A percentile compares a stretch with the other conserved stretches of the same genome.
Conservation (phyloP, 805 yeast genomes). For the Metschnikowia peoriensis region DNA sequence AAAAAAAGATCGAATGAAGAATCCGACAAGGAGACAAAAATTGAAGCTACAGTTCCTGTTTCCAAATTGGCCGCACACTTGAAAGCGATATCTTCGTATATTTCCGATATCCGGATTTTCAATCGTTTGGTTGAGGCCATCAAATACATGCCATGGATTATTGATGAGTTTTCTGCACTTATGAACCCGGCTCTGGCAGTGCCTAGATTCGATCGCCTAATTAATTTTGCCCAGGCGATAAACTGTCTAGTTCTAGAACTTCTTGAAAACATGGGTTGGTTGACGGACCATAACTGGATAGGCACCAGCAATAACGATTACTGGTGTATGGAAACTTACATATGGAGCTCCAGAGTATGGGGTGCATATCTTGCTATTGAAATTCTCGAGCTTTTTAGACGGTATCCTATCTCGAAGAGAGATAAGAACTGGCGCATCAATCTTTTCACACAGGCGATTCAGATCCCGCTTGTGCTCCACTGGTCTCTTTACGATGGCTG, state of each 20-base stretch:
- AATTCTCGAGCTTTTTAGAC: conserved; percentile 39
- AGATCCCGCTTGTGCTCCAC: conserved; percentile 42
- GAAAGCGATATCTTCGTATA: conserved; percentile 34
- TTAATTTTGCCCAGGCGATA: conserved; percentile 39
- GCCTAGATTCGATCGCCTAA: conserved; percentile 30
- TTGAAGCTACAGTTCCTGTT: neutral
- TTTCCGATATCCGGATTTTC: conserved; percentile 42
- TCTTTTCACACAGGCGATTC: conserved; percentile 37
- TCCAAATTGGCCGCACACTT: conserved; percentile 35
- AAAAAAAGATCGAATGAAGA: neutral
- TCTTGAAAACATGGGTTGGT: conserved; percentile 45
- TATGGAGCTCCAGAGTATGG: conserved; percentile 47
- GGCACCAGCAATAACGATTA: conserved; percentile 38
- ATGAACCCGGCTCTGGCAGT: conserved; percentile 23
- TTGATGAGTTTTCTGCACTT: conserved; percentile 36
- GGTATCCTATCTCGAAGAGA: conserved; percentile 39
- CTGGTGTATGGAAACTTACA: conserved; percentile 44
- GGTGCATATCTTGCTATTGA: conserved; percentile 40
- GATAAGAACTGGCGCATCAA: conserved; percentile 33
- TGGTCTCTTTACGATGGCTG: conserved; percentile 47
- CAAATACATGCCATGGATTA: conserved; percentile 45
- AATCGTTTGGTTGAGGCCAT: conserved; percentile 40
- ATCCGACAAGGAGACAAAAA: neutral
- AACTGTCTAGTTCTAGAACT: conserved; percentile 41
- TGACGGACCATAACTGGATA: conserved; percentile 46